A percentile compares a stretch with the other conserved stretches of the same genome.
Conservation (phyloP, 2,329 filamentous ascomycete genomes). For the Lecanicillium sp. region DNA sequence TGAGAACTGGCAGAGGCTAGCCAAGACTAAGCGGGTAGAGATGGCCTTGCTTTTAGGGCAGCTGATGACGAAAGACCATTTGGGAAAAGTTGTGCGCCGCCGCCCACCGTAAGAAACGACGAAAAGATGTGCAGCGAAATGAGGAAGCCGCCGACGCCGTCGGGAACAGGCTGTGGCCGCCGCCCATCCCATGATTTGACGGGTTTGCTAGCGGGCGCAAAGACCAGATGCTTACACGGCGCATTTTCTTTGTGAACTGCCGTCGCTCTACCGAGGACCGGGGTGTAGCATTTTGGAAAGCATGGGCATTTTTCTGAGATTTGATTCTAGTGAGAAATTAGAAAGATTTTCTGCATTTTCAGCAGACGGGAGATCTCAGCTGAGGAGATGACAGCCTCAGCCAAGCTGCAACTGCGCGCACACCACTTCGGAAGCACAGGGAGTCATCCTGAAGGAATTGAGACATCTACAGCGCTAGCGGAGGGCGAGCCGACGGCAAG, state of each 20-base stretch:
- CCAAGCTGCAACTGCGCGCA: not conserved
- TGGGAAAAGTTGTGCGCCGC: too few species aligned
- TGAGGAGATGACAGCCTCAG: not conserved
- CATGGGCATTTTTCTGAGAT: not conserved
- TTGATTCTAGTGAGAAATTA: not conserved
- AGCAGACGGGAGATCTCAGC: not conserved
- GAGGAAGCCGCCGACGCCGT: too few species aligned
- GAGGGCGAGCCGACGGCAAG: conserved; percentile 6
- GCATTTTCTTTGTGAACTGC: not conserved
- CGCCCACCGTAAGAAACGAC: too few species aligned
- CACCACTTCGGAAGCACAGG: not conserved
- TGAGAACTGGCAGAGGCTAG: too few species aligned
- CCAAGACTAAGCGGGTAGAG: too few species aligned
- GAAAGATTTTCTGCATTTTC: not conserved
- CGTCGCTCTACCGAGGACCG: too few species aligned
- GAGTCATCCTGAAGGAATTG: not conserved
- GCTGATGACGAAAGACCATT: too few species aligned
- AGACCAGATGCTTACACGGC: conserved; percentile 1
- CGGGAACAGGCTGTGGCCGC: not conserved
- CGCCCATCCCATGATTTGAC: not conserved
- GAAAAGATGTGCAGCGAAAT: too few species aligned
- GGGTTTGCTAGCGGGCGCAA: not conserved
- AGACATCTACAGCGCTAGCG: not conserved
- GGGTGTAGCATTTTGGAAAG: too few species aligned
- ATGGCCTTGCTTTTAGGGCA: too few species aligned